Conservation (phyloP, 192 early-diverging fungal species). For the Phycomyces blakesleeanus region DNA sequence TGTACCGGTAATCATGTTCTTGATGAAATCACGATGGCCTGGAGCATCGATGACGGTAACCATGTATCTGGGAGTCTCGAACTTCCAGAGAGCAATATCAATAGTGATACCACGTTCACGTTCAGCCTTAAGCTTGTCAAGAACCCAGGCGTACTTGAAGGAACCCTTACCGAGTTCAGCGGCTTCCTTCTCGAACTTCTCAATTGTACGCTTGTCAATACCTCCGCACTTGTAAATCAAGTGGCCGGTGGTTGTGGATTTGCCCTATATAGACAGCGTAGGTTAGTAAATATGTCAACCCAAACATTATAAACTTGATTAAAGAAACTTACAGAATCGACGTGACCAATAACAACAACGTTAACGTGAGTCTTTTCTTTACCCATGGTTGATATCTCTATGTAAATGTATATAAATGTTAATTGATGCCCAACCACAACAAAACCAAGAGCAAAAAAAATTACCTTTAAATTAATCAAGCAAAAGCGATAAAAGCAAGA, state of each 20-base stretch:
- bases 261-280: slow-evolving; percentile 53
- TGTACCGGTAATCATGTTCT: slow-evolving; percentile 99
- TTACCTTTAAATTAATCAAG: too few relatives aligned
- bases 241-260: slow-evolving; percentile 99
- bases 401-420: too few relatives aligned
- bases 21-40: slow-evolving; percentile 99
- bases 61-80: slow-evolving; percentile 89
- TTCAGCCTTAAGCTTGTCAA: slow-evolving; percentile 99
- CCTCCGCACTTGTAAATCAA: slow-evolving; percentile 99
- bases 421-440: too few relatives aligned
- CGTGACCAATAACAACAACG: slow-evolving; percentile 98
- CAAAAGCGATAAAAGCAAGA: too few relatives aligned
- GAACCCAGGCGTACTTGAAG: slow-evolving; percentile 99
- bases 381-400: slow-evolving; percentile 14
- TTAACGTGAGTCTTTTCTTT: slow-evolving; percentile 91
- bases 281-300: too few relatives aligned
- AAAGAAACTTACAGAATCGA: slow-evolving; percentile 86
- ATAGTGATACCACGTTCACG: slow-evolving; percentile 99
- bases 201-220: slow-evolving; percentile 99
- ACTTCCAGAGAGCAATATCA: slow-evolving; percentile 95
- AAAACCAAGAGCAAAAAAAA: too few relatives aligned
- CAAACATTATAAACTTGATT: too few relatives aligned
- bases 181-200: slow-evolving; percentile 99
- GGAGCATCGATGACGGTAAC: slow-evolving; percentile 98
- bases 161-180: slow-evolving; percentile 98